Evolutionary conservation across 2,329 filamentous ascomycete genomes (phyloP), one percentile per base, ranked within the genome.

Genomic region (Stemphylium beticola): DNA sequence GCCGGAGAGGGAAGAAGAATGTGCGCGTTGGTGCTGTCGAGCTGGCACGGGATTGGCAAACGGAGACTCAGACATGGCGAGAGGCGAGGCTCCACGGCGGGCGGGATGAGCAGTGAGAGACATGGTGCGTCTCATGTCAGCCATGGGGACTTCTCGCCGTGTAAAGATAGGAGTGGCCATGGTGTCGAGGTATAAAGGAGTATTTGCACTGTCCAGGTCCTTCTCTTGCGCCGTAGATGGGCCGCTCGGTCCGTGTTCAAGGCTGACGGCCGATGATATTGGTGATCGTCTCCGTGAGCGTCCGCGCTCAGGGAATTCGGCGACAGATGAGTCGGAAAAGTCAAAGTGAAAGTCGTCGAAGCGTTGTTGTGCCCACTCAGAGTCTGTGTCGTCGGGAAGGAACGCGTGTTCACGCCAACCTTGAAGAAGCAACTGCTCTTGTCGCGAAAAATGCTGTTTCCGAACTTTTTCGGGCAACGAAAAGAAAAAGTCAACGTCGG

Each of bases 401-500:
- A 50, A 41, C 36, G 58, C 55, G 48, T 63, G 64, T 38, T 64
- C 53, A 56, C 64, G 61, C 62, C 61, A 55, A 58, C 41, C 56
- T 36, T 83, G 83, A 51, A 88, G 79, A 53, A 86, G 74, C 38
- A 83, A 77, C 64, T 89, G 88, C 75, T 95, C 90, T 73, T 92
- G 88, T 43, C 79, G 81, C 20, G 87, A 87, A 72, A 92, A 88
- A 58, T 89, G 85, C 61, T 84, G 85, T 61, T 85, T 84, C 68
- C 86, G 87, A 60, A 92, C 82, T 74, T 91, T 92, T 58, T 89
- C 85, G 17, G 91, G 89, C 37, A 92, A 79, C 18, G 82, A 85
- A 48, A 87, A 79, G 71, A 87, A 92, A 79, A 89, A 91, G 59
- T 84, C 81, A 49, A 84, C 84, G 64, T 90, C 86, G 26, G 82